Evolutionary conservation across 2,329 filamentous ascomycete species (phyloP).

Genomic region (Stachybotrys echinatus): DNA sequence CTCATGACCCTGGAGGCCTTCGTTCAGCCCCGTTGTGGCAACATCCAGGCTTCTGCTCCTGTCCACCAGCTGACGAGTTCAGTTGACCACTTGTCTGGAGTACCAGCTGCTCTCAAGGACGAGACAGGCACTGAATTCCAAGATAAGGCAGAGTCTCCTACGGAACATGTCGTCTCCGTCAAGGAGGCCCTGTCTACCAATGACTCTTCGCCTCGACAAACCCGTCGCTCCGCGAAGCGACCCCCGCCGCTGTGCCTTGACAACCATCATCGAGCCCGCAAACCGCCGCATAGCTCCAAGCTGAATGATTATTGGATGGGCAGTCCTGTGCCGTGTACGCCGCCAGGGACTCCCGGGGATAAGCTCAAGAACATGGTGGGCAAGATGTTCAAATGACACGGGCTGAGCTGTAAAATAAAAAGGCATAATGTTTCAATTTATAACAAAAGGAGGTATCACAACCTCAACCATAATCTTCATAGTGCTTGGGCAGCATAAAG

Average conservation of each 20-base stretch:
- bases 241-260: not conserved
- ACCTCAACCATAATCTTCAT: no score
- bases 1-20: slow-evolving; percentile 12
- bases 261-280: not conserved
- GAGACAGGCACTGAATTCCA: not conserved
- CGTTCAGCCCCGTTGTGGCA: slow-evolving; percentile 10
- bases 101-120: not conserved
- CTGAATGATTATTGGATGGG: not conserved
- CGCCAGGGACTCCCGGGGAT: not conserved
- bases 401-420: not conserved
- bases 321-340: not conserved
- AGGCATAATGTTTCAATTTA: not conserved
- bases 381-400: not conserved
- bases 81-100: not conserved
- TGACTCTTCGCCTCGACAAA: not conserved
- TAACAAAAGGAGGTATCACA: not conserved
- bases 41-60: slow-evolving; percentile 10
- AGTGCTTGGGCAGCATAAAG: no score
- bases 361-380: not conserved
- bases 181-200: not conserved
- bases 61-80: slow-evolving; percentile 14
- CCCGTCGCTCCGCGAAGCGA: not conserved
- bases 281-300: not conserved
- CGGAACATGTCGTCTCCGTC: not conserved
- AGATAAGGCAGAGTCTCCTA: not conserved